Percentiles rank a stretch among this genome's conserved stretches.
These are phyloP conservation scores for Talaromyces liani DNA, from an alignment of 495 filamentous ascomycete genomes.

Conservation along the genomic window DNA sequence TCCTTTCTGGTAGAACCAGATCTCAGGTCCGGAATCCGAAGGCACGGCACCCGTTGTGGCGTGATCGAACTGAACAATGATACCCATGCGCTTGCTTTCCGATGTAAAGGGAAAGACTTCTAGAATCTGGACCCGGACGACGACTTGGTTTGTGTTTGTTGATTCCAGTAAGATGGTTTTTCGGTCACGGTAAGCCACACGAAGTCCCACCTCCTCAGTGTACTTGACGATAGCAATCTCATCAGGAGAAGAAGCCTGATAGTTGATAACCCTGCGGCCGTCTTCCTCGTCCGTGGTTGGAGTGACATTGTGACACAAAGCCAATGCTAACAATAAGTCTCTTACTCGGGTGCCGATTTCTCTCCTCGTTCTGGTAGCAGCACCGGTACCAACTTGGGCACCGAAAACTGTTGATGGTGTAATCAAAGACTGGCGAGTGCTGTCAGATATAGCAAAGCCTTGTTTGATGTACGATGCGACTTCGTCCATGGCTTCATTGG, in stretches of 20 bases:
- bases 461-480: conserved; percentile 79
- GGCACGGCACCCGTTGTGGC: conserved; percentile 27
- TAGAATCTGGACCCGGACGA: conserved; percentile 82
- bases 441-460: conserved; percentile 51
- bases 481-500: conserved; percentile 97
- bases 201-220: conserved; percentile 87
- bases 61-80: conserved; percentile 76
- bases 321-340: conserved; percentile 84
- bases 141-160: conserved; percentile 63
- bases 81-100: conserved; percentile 97
- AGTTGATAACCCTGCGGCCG: conserved; percentile 69
- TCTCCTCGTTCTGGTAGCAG: conserved; percentile 71
- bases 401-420: conserved; percentile 67
- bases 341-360: conserved; percentile 91
- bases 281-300: conserved; percentile 80
- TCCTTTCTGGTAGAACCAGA: conserved; percentile 99
- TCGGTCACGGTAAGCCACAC: conserved; percentile 77
- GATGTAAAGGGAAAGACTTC: conserved; percentile 98
- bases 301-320: conserved; percentile 96
- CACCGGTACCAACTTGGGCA: conserved; percentile 46
- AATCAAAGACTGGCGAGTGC: conserved; percentile 39
- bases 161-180: conserved; percentile 75
- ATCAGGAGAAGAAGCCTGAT: conserved; percentile 95
- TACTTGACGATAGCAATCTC: conserved; percentile 97
- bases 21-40: conserved; percentile 51